Evolutionary conservation across 2,329 filamentous ascomycete species (phyloP).

Genomic region (Xylaria sp.): DNA sequence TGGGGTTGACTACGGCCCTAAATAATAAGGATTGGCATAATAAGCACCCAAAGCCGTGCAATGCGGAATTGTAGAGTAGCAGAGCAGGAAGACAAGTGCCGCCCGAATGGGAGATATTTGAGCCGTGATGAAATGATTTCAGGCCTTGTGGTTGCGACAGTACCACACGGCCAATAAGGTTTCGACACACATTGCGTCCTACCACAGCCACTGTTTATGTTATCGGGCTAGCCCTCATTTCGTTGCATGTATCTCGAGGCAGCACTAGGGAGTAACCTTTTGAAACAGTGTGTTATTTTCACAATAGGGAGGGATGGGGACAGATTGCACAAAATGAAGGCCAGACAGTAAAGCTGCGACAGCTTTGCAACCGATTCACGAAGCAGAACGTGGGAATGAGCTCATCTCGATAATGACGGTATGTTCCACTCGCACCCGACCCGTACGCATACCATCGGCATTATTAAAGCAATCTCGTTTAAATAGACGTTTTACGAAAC

Average conservation of each 20-base stretch:
- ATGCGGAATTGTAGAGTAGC: too few relatives aligned
- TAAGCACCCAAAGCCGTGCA: too few relatives aligned
- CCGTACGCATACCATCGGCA: background rate
- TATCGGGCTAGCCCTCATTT: background rate
- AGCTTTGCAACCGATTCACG: background rate
- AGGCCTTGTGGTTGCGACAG: background rate
- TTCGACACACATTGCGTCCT: background rate
- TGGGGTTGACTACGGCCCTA: too few relatives aligned
- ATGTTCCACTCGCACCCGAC: background rate
- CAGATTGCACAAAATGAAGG: background rate
- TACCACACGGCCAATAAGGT: background rate
- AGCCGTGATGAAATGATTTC: background rate
- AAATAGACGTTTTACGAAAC: background rate
- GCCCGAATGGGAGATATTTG: background rate
- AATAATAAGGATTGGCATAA: too few relatives aligned
- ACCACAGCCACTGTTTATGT: background rate
- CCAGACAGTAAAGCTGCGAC: background rate
- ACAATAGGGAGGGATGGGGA: background rate
- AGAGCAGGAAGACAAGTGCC: too few relatives aligned
- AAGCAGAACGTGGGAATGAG: background rate
- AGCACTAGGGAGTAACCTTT: background rate
- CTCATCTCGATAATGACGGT: background rate
- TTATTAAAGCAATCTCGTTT: background rate
- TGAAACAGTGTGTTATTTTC: background rate
- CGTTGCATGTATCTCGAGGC: background rate